These are phyloP conservation scores for Adansonia rubrostipa DNA, from an alignment of 441 rosid genomes.

Conservation along the genomic window DNA sequence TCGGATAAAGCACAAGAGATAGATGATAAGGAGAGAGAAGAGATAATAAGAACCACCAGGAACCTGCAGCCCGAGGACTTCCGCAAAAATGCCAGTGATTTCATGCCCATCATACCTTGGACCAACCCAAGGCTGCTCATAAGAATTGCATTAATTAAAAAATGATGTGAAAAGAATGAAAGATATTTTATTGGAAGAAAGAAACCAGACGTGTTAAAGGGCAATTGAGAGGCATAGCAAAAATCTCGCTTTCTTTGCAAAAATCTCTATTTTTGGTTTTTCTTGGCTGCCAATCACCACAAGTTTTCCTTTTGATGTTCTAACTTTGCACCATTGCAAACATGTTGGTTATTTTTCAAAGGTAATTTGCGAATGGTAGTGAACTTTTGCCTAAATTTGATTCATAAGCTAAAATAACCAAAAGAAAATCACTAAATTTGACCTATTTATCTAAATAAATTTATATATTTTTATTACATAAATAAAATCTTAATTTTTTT, in stretches of 20 bases:
- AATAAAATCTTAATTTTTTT: no score
- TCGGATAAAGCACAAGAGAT: constrained; percentile 27
- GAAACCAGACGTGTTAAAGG: not conserved
- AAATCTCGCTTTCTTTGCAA: not conserved
- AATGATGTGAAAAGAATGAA: not conserved
- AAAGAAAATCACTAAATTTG: no score
- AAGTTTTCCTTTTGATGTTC: not conserved
- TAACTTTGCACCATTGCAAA: not conserved
- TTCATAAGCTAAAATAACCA: no score
- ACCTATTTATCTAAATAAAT: no score
- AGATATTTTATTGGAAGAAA: not conserved
- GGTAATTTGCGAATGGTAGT: not conserved
- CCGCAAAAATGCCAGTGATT: constrained; percentile 23
- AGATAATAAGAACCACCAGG: constrained; percentile 21
- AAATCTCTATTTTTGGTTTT: not conserved
- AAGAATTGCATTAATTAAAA: not conserved
- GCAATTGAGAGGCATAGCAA: constrained; percentile 22
- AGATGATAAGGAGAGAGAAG: constrained; percentile 12
- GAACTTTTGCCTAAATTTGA: no score
- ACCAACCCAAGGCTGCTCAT: constrained; percentile 40
- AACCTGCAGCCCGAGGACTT: constrained; percentile 34
- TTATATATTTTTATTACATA: no score
- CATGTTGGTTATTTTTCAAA: not conserved
- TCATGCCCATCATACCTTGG: constrained; percentile 37
- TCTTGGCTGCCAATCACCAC: not conserved